phyloP scores from a whole-genome alignment of 148 eudicot species.

The Camellia japonica region DNA sequence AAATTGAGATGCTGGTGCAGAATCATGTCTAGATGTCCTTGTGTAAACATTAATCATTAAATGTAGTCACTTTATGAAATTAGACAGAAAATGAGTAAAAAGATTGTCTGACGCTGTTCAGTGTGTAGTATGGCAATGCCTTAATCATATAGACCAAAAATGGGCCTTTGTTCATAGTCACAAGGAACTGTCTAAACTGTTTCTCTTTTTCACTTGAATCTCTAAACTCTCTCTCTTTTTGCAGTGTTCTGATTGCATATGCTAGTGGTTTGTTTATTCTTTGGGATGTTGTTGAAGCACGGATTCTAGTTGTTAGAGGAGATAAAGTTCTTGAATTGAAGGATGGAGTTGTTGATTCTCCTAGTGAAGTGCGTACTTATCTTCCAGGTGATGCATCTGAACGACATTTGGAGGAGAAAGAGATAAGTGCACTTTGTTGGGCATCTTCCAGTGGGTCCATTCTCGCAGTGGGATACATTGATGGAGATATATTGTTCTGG shows the following conservation, averaged over 20 bases:
- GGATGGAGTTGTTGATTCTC: constrained; percentile 34
- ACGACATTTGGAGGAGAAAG: constrained; percentile 54
- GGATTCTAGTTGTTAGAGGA: constrained; percentile 51
- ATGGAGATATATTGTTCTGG: constrained; percentile 79
- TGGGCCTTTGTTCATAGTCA: background rate
- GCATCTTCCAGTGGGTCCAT: constrained; percentile 62
- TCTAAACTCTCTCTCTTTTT: background rate
- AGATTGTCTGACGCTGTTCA: background rate
- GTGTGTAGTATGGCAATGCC: constrained; percentile 7
- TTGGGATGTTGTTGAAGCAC: constrained; percentile 66
- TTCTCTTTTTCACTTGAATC: background rate
- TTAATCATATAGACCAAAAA: background rate
- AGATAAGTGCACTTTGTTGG: constrained; percentile 79
- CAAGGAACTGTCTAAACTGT: background rate
- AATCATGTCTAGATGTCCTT: background rate
- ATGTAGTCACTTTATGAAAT: background rate
- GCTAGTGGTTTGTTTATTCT: constrained; percentile 52
- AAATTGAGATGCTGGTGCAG: background rate
- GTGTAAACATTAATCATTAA: background rate
- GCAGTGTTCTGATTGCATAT: constrained; percentile 67
- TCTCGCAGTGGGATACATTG: constrained; percentile 74
- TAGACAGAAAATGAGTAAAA: background rate
- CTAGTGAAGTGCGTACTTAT: constrained; percentile 26
- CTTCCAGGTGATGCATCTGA: constrained; percentile 31
- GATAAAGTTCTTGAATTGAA: constrained; percentile 58